Conservation (phyloP, 1,284 basidiomycete species). For the Flammula alnicola region DNA sequence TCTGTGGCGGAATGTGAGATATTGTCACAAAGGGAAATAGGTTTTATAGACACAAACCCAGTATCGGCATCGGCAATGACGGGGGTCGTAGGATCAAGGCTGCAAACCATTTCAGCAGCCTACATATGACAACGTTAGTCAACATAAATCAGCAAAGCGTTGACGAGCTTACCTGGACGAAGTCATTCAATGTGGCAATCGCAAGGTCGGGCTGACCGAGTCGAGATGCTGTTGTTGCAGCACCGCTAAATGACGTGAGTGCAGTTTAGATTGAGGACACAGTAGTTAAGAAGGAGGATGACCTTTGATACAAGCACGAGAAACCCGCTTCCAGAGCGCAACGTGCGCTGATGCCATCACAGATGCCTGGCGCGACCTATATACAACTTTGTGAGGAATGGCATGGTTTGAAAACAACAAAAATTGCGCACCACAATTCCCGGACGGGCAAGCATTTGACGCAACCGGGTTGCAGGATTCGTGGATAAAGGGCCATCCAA, state of each 20-base stretch:
- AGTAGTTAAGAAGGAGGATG: not conserved
- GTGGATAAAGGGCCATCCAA: slow-evolving; percentile 68
- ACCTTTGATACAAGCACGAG: slow-evolving; percentile 75
- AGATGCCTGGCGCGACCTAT: slow-evolving; percentile 78
- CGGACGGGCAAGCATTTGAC: slow-evolving; percentile 76
- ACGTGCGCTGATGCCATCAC: slow-evolving; percentile 81
- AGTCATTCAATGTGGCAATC: slow-evolving; percentile 78
- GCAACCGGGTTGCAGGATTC: slow-evolving; percentile 71
- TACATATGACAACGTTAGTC: slow-evolving; percentile 17
- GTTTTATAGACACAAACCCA: slow-evolving; percentile 42
- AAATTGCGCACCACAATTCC: slow-evolving; percentile 70
- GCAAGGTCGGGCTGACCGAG: slow-evolving; percentile 80
- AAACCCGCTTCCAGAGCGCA: slow-evolving; percentile 81
- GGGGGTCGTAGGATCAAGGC: slow-evolving; percentile 62
- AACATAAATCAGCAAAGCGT: slow-evolving; percentile 3
- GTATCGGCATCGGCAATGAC: slow-evolving; percentile 85
- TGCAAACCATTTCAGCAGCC: slow-evolving; percentile 60
- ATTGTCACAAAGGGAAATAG: not conserved
- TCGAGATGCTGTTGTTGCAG: slow-evolving; percentile 76
- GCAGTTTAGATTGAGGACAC: not conserved
- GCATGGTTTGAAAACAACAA: not conserved
- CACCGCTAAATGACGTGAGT: slow-evolving; percentile 47
- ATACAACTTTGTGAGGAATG: slow-evolving; percentile 27
- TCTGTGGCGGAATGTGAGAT: not conserved
- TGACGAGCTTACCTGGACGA: slow-evolving; percentile 63